Conservation (phyloP, 2,329 filamentous ascomycete genomes). For the Epichloe gansuensis region DNA sequence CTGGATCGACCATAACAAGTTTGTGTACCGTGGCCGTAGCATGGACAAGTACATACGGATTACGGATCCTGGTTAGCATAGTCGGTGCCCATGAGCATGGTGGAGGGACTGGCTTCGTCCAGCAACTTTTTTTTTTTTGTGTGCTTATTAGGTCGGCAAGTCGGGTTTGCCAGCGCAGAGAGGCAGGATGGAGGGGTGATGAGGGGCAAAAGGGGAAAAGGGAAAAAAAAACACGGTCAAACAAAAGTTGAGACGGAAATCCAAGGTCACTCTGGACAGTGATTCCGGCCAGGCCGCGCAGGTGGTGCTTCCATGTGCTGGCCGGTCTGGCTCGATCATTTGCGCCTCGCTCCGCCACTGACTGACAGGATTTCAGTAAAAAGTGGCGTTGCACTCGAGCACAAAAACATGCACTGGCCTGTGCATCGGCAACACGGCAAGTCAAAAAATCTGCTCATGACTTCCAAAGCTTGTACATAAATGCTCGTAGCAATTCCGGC, state of each 20-base stretch:
- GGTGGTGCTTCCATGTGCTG: not conserved
- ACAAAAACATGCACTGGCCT: not conserved
- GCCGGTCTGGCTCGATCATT: not conserved
- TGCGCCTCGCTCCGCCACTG: not conserved
- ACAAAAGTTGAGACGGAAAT: not conserved
- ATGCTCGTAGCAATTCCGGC: conserved; percentile 1
- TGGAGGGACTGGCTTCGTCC: no score
- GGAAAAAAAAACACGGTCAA: not conserved
- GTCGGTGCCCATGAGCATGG: no score
- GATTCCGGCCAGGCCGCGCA: conserved; percentile 2
- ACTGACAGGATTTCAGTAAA: not conserved
- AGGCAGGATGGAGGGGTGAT: no score
- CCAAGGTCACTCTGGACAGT: not conserved
- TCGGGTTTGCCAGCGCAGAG: no score
- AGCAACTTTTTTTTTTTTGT: no score
- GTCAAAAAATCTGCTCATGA: not conserved
- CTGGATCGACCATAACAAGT: no score
- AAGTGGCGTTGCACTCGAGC: not conserved
- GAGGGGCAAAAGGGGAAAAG: no score
- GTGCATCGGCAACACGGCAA: conserved; percentile 1
- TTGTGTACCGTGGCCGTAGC: no score
- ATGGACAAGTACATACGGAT: no score
- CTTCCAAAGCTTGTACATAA: no score
- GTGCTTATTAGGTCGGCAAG: no score
- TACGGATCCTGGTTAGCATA: no score